phyloP scores from a whole-genome alignment of 305 asterid species.

The Solanum hybrid region DNA sequence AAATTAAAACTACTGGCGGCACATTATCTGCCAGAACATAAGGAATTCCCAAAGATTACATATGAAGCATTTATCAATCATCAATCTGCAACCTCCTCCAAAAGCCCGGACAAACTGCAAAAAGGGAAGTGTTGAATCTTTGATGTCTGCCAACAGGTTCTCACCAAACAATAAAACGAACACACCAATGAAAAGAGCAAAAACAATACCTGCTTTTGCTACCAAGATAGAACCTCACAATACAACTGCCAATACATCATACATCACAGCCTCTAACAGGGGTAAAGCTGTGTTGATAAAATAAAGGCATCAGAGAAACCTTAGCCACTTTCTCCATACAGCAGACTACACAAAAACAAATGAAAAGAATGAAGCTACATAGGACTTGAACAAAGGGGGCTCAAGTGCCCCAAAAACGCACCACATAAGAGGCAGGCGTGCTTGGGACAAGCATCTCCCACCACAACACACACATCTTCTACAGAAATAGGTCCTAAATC shows the following conservation, averaged over 20 bases:
- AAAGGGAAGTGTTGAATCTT: not conserved
- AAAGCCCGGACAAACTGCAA: not conserved
- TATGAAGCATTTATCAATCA: not conserved
- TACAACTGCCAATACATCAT: not conserved
- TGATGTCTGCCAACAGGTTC: not conserved
- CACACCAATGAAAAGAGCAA: not conserved
- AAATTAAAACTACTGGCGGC: not conserved
- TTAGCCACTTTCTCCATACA: not conserved
- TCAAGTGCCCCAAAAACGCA: not conserved
- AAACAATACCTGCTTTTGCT: not conserved
- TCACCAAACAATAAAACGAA: not conserved
- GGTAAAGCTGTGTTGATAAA: not conserved
- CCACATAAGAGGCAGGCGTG: slow-evolving; percentile 1
- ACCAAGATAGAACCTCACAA: not conserved
- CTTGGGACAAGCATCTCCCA: not conserved
- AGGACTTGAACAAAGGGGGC: not conserved
- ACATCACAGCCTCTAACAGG: not conserved
- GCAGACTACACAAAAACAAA: not conserved
- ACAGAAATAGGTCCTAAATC: slow-evolving; percentile 1
- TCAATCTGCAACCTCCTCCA: not conserved
- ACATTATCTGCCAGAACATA: not conserved
- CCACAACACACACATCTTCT: not conserved
- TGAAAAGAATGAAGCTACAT: not conserved
- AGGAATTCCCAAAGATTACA: not conserved
- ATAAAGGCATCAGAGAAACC: not conserved